Evolutionary conservation across 2,329 filamentous ascomycete species (phyloP).

Genomic region (Stachybotrys chartarum): DNA sequence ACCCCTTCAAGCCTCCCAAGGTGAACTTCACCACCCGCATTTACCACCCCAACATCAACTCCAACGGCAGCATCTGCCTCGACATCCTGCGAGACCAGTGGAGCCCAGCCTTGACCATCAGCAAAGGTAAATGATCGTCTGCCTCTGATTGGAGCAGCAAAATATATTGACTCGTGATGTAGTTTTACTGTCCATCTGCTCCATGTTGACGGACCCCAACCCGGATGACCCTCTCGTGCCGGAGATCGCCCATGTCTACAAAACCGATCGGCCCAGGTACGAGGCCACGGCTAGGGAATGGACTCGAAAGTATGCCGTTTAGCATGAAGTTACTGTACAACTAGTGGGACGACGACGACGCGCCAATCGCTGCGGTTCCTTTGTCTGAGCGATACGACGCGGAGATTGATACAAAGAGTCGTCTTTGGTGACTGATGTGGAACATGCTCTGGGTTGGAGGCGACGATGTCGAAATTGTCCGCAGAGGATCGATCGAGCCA

Average conservation of each 20-base stretch:
- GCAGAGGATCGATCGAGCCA: conserved; percentile 12
- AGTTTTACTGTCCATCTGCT: conserved; percentile 99
- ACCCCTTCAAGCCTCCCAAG: conserved; percentile 99
- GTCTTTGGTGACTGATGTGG: not conserved
- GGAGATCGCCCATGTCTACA: conserved; percentile 99
- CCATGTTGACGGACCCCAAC: conserved; percentile 99
- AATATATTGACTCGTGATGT: not conserved
- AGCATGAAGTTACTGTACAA: conserved; percentile 14
- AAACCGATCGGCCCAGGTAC: conserved; percentile 93
- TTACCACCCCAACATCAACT: conserved; percentile 99
- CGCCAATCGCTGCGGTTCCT: not conserved
- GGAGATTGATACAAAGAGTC: not conserved
- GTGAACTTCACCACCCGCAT: conserved; percentile 99
- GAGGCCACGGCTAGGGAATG: conserved; percentile 96
- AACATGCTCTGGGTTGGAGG: not conserved
- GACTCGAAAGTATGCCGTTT: conserved; percentile 99
- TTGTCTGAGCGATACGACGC: not conserved
- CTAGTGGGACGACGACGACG: not conserved
- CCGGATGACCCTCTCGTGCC: conserved; percentile 97
- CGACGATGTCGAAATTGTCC: conserved; percentile 2
- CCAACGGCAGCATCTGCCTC: conserved; percentile 97
- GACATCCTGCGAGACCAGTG: conserved; percentile 98
- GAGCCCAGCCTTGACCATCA: conserved; percentile 97
- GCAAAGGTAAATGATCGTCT: conserved; percentile 64
- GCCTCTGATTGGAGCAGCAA: too few relatives aligned